Conservation (phyloP, 2,329 filamentous ascomycete genomes). For the Fulvia fulva region DNA sequence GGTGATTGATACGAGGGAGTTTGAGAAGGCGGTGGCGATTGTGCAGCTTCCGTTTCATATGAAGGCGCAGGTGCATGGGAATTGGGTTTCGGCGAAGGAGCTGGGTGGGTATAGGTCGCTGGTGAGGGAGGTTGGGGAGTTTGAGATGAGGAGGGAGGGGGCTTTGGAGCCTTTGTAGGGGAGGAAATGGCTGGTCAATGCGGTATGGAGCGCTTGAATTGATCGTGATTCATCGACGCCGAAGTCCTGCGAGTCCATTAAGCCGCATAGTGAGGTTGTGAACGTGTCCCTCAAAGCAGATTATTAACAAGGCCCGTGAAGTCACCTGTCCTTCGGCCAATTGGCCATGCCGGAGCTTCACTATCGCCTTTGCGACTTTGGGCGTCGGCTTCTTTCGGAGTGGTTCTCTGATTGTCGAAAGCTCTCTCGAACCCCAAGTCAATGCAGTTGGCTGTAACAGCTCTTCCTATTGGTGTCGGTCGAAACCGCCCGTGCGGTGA, state of each 20-base stretch:
- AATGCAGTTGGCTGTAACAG: not conserved
- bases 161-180: conserved; percentile 15
- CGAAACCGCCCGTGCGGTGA: not conserved
- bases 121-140: conserved; percentile 3
- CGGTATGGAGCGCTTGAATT: no score
- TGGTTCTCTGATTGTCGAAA: not conserved
- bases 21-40: conserved; percentile 39
- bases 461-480: not conserved
- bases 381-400: no score
- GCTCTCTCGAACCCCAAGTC: not conserved
- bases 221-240: no score
- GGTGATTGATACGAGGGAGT: conserved; percentile 41
- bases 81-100: conserved; percentile 17
- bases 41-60: conserved; percentile 38
- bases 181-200: no score
- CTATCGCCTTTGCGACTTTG: no score
- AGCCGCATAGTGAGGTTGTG: no score
- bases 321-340: no score
- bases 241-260: no score
- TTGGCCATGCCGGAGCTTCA: no score
- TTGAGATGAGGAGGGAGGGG: conserved; percentile 9
- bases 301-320: no score
- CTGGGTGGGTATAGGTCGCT: conserved; percentile 14
- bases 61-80: conserved; percentile 20
- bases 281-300: no score